Conservation (phyloP, 1,139 yeast genomes). For the Scheffersomyces lignicola region DNA sequence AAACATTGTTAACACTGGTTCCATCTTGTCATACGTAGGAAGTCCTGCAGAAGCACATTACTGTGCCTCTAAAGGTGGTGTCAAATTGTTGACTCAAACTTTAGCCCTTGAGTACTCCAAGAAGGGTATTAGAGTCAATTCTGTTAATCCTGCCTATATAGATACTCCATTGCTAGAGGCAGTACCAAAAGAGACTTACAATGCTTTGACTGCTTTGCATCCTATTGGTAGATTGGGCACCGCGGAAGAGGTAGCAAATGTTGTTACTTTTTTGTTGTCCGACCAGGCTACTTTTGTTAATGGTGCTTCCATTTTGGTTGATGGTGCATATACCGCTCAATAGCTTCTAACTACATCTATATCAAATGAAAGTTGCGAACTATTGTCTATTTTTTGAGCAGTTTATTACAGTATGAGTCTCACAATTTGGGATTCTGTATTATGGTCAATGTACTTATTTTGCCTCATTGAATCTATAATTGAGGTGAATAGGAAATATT, state of each 20-base stretch:
- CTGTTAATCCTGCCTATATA: constrained; percentile 21
- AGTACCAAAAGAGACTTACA: constrained; percentile 19
- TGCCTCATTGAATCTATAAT: too few species aligned
- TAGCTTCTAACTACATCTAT: too few species aligned
- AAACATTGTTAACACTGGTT: constrained; percentile 67
- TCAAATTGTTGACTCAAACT: constrained; percentile 13
- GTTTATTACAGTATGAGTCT: too few species aligned
- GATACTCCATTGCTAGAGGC: constrained; percentile 30
- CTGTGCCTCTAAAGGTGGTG: constrained; percentile 16
- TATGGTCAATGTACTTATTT: too few species aligned
- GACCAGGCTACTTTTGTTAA: constrained; percentile 40
- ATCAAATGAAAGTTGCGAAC: too few species aligned
- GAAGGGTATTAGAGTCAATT: constrained; percentile 15
- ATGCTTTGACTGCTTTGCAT: constrained; percentile 26
- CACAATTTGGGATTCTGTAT: too few species aligned
- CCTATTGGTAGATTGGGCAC: constrained; percentile 45
- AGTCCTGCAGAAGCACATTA: constrained; percentile 56
- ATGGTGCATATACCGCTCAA: constrained; percentile 42
- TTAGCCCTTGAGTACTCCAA: constrained; percentile 14
- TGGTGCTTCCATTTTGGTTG: constrained; percentile 37
- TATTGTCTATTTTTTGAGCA: too few species aligned
- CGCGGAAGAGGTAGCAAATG: constrained; percentile 46
- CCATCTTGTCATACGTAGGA: constrained; percentile 31
- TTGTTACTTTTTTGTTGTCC: constrained; percentile 44
- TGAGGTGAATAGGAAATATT: too few species aligned